Evolutionary conservation across 2,329 filamentous ascomycete species (phyloP).

Genomic region (Ophiosphaerella korrae): DNA sequence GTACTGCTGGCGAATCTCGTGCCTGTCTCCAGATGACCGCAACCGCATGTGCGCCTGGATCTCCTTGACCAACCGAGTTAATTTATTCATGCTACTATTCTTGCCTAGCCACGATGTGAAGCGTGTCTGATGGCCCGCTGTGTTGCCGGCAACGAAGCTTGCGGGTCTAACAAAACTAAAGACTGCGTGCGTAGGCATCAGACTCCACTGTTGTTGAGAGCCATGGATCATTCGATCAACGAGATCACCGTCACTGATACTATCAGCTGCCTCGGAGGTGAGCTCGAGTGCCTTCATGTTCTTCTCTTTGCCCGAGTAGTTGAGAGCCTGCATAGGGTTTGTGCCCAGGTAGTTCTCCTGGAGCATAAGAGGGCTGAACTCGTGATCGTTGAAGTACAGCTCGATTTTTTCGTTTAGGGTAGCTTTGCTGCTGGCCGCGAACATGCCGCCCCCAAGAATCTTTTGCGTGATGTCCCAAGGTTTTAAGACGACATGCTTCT

Average conservation of each 20-base stretch:
- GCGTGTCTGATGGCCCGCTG: conserved; percentile 66
- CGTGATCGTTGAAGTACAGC: conserved; percentile 98
- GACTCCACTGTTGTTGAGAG: conserved; percentile 94
- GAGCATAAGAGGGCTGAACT: conserved; percentile 96
- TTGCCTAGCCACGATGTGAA: conserved; percentile 96
- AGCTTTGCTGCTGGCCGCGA: conserved; percentile 78
- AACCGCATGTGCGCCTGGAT: conserved; percentile 98
- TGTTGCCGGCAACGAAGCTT: conserved; percentile 81
- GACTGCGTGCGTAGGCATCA: conserved; percentile 95
- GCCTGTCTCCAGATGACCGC: conserved; percentile 83
- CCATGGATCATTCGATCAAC: conserved; percentile 99
- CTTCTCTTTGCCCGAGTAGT: conserved; percentile 69
- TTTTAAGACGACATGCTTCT: conserved; percentile 95
- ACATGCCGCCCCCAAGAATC: conserved; percentile 86
- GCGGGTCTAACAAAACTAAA: conserved; percentile 94
- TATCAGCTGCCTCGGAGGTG: conserved; percentile 85
- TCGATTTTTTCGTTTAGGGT: conserved; percentile 98
- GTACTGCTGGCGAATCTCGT: conserved; percentile 94
- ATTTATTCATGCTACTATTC: conserved; percentile 78
- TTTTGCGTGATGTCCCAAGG: conserved; percentile 98
- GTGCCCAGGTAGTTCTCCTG: conserved; percentile 96
- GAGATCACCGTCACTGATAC: conserved; percentile 95
- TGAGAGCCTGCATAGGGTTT: conserved; percentile 69
- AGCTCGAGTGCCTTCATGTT: conserved; percentile 85
- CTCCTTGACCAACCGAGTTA: conserved; percentile 84